Base-by-base conservation (phyloP, 129 eudicot genomes). In the Daucus carota region DNA sequence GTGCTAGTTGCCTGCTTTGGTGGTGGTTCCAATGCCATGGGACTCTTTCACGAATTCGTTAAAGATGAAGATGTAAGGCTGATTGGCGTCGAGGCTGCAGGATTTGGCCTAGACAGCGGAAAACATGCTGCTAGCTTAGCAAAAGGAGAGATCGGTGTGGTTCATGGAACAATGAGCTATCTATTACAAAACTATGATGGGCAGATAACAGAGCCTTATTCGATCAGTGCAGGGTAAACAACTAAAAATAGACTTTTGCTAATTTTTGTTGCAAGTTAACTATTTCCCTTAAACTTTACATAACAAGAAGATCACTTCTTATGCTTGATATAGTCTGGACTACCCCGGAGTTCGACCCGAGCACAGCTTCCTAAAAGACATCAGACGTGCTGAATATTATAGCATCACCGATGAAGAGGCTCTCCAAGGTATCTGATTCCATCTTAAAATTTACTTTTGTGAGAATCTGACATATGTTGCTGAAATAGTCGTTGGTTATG, bases 151-250 rank as follows among this genome's bases (percentile, higher is more conserved):
- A 92, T 94, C 73, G 98, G 97, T 17, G 98, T 94, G 24, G 54
- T 89, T 46, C 98, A 94, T 85, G 98, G 98, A 73, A 96, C 98
- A 24, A 94, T 94, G 98, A 94, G 98, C 77, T 94, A 94, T 80
- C 80, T 94, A 84, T 86, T 94, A 78, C n/a, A n/a, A n/a, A n/a
- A n/a, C n/a, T n/a, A 85, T 17, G 97, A 94, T 74, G 98, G 98
- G 31, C 96, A 94, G 78, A 89, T 94, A 18, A 76, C 89, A 24
- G 98, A 91, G 85, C 98, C 98, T 22, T 93, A 94, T 87, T 94
- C 97, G 24, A 89, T 89, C 47, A 89, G 97, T 81, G 98, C 93
- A 12, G 98, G 98, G 98, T 94, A 87, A 83, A 44, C 67, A n/a
- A n/a, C n/a, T n/a, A n/a, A n/a, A n/a, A n/a, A 54, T 31, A 33